Evolutionary conservation across 306 rosid species (phyloP), one percentile per base, ranked within the genome.

Genomic region (Fragaria ananassa): DNA sequence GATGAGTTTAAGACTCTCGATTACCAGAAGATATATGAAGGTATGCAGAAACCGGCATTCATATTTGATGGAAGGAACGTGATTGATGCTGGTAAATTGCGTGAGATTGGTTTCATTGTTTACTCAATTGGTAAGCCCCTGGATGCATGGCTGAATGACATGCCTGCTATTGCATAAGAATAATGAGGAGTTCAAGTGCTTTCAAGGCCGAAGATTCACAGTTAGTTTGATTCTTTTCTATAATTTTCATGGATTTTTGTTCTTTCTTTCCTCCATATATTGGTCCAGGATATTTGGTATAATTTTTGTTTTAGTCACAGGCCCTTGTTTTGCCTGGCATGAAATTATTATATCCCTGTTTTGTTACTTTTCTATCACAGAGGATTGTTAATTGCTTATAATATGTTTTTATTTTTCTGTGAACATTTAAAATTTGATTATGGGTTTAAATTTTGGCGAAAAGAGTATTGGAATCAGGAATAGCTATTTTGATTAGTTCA

Each of bases 81-180:
- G 2, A 80, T 84, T 62, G 89, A 89, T 67, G 74, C 18, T 1
- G 87, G 78, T 0, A 88, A 88, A 85, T 81, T 91, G 54, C 91
- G 96, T n/a, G 92, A 88, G 62, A 93, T 93, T 63, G 98, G 98
- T 6, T 93, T 93, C 84, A 93, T 93, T 42, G 98, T 93, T 19
- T 91, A 87, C 84, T 86, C 98, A 0, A 93, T 93, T 58, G 98
- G 98, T 51, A 93, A 91, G 88, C 98, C 97, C 72, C 78, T 93
- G 25, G 98, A 93, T 76, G 83, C 89, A 44, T 93, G 98, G 98
- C 87, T 93, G 68, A 93, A 88, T 83, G 98, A 93, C 90, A 80
- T 93, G 93, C 98, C 98, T 3, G 93, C 98, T 23, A 85, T 93
- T 77, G 98, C 96, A 29, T 93, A 80, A 81, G 70, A 75, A 62